Evolutionary conservation across 305 asterid genomes (phyloP).

Genomic region (Stenogyne calaminthoides): DNA sequence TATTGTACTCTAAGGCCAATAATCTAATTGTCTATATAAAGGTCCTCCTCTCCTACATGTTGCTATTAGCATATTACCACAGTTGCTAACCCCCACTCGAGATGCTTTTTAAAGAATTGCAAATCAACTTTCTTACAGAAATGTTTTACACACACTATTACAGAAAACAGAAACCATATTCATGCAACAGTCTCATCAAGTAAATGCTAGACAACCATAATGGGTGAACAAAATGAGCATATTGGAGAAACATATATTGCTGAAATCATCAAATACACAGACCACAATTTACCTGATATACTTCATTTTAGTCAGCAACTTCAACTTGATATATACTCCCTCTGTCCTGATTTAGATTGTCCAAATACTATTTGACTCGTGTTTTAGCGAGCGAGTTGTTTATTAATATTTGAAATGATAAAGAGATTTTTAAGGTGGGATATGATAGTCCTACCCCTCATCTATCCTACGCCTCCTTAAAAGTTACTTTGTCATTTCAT

Average conservation of each 20-base stretch:
- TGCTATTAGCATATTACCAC: slow-evolving; percentile 6
- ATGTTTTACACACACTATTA: not conserved
- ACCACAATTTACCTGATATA: not conserved
- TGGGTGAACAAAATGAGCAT: not conserved
- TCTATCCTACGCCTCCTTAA: too few relatives aligned
- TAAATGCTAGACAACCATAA: not conserved
- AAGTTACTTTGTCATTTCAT: too few relatives aligned
- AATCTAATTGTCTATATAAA: not conserved
- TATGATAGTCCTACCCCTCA: too few relatives aligned
- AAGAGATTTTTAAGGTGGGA: too few relatives aligned
- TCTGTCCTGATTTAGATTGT: too few relatives aligned
- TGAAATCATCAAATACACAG: not conserved
- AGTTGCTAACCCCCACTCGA: not conserved
- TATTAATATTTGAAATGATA: too few relatives aligned
- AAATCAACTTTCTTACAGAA: not conserved
- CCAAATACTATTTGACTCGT: too few relatives aligned
- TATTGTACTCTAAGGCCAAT: not conserved
- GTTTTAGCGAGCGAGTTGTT: too few relatives aligned
- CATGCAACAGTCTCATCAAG: slow-evolving; percentile 4
- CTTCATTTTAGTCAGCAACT: not conserved
- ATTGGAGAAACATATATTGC: not conserved
- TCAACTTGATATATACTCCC: too few relatives aligned
- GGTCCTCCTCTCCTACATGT: not conserved
- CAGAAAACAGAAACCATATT: not conserved
- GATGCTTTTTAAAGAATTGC: not conserved